Evolutionary conservation across 345 rosid genomes (phyloP), one percentile per base, ranked within the genome.

Genomic region (Camelina neglecta): DNA sequence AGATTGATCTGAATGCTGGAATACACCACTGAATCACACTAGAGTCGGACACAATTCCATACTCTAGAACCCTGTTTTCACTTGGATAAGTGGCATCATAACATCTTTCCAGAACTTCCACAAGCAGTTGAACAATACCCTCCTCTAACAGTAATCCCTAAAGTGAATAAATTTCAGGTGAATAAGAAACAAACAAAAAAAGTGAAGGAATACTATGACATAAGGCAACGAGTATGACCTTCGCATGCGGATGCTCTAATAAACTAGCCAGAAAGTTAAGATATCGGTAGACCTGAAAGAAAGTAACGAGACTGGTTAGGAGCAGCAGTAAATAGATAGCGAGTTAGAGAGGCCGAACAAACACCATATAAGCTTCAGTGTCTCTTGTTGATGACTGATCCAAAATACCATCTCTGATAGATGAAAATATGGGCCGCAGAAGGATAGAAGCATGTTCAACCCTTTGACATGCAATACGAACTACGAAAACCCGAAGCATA

Each of bases 401-500:
- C 78, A 83, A 81, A 73, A 84, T 63, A 81, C 78, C 75, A 69
- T 79, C 85, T 63, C 71, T 84, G 50, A 90, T 83, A 83, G 88
- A 87, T 55, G 84, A 83, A 49, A 92, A 86, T 71, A 89, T 85
- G 42, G 99, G 99, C 60, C 80, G 80, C 48, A 95, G 61, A 83
- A 95, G 96, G 44, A 82, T 51, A 41, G 86, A 86, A 70, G 97
- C 98, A 82, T 84, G 84, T 78, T 85, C 93, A 76, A 76, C 77
- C 68, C 87, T 92, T 83, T 85, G 94, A 84, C 79, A 82, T 78
- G 96, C 93, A 74, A 90, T 67, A 26, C 97, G 98, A 77, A 89
- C 73, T 51, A 95, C 84, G 83, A 95, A 93, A 80, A 95, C 91
- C 72, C 96, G 85, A 79, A 95, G 92, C 96, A 95, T 92, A 83